Evolutionary conservation across 2,329 filamentous ascomycete species (phyloP).

Genomic region (Trichoderma breve): DNA sequence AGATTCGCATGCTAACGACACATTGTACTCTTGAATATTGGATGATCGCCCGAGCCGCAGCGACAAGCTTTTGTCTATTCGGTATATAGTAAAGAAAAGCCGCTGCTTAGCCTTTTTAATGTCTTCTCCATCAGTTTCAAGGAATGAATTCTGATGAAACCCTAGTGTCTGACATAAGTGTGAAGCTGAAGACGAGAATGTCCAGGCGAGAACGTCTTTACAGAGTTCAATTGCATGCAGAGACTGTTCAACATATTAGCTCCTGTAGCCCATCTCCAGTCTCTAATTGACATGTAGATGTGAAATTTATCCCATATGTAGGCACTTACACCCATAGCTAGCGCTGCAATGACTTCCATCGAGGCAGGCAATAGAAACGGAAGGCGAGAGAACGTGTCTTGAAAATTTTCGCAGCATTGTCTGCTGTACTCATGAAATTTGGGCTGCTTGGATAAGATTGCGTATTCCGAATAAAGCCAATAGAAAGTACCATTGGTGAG

Average conservation of each 20-base stretch:
- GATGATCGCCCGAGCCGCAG: not conserved
- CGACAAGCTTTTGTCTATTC: not conserved
- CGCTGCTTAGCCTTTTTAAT: not conserved
- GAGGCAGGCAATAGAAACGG: not conserved
- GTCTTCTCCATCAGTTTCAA: not conserved
- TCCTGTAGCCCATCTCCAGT: not conserved
- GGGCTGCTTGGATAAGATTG: not conserved
- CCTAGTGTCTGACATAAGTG: not conserved
- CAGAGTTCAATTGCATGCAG: not conserved
- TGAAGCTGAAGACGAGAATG: not conserved
- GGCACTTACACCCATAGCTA: not conserved
- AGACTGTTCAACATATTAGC: not conserved
- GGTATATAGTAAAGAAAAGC: not conserved
- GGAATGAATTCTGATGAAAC: not conserved
- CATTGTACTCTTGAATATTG: not conserved
- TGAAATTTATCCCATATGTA: not conserved
- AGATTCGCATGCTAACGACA: not conserved
- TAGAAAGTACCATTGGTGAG: not conserved
- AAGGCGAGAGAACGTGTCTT: not conserved
- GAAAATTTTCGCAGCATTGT: not conserved
- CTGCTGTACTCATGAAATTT: not conserved
- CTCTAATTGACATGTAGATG: not conserved
- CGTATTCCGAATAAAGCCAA: not conserved
- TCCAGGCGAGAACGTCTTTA: slow-evolving; percentile 1
- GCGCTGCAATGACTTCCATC: not conserved